Base-by-base conservation (phyloP, 768 basidiomycete genomes). In the Lepiota brunneoincarnata region DNA sequence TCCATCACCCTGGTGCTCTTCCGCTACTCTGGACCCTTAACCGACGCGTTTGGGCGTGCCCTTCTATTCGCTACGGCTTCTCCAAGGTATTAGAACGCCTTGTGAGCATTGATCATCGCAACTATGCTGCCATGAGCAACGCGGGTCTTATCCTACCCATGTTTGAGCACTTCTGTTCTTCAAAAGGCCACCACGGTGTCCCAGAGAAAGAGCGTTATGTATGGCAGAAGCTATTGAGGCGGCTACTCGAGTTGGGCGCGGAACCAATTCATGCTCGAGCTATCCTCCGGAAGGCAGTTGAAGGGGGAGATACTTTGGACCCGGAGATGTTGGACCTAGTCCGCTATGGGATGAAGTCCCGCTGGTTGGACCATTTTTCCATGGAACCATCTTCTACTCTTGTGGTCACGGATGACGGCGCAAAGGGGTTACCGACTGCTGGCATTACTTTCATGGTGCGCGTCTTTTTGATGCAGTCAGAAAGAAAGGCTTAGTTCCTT, bases 281-380 rank as follows among this genome's bases (percentile, higher is more conserved):
- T 10, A 78, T 93, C 36, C 83, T 93, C 51, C 82, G 86, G 59
- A 74, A 71, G 23, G 76, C 76, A 0, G 72, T 86, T 42, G 71
- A 66, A 37, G 71, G 68, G 1, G 75, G 80, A 49, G 76, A 77
- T 12, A 73, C 70, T 0, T 64, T 91, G 21, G 82, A 91, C 57
- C 63, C 69, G 5, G 87, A 89, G 43, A 75, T 89, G 34, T 65
- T 92, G 41, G 89, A 90, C 40, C 68, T 91, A 23, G 75, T 93
- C 49, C 80, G 87, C 6, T 76, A 79, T 42, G 83, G 82, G 2
- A 84, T 89, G 76, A 86, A 82, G 65, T 83, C 83, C 36, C 78
- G 83, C 31, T 93, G 91, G 91, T 82, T 87, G 0, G 80, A 84
- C 52, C 91, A 93, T 63, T 79, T 93, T 56, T 87, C 83, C 2